Conservation (phyloP, 1,284 basidiomycete genomes). For the Cryptococcus sp. region DNA sequence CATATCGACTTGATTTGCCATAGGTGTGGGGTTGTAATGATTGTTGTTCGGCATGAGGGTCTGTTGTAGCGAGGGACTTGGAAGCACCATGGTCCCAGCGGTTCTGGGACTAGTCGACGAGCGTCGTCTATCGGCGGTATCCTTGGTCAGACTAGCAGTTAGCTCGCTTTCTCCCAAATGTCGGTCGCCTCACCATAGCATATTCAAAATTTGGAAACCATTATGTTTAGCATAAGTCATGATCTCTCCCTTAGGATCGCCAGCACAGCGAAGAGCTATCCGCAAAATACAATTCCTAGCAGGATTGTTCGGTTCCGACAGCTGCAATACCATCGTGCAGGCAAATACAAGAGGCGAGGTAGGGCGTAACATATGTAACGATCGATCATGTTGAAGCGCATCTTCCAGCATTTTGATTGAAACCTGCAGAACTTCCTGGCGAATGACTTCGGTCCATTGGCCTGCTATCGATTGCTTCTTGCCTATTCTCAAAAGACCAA, state of each 20-base stretch:
- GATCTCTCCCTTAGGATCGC: constrained; percentile 5
- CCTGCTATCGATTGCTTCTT: constrained; percentile 1
- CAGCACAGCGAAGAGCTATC: constrained; percentile 5
- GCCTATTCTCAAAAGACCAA: constrained; percentile 7
- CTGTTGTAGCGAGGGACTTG: background rate
- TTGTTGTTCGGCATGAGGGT: background rate
- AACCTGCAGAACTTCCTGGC: constrained; percentile 1
- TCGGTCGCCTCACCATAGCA: constrained; percentile 8
- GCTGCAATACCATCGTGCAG: constrained; percentile 1
- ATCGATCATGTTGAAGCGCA: constrained; percentile 4
- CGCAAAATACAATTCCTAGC: constrained; percentile 7
- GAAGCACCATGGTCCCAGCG: background rate
- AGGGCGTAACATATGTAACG: constrained; percentile 11
- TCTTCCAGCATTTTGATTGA: constrained; percentile 1
- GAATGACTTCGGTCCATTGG: constrained; percentile 5
- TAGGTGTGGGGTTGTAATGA: background rate
- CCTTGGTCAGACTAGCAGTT: background rate
- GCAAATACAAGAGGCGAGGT: constrained; percentile 9
- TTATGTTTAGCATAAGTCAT: constrained; percentile 8
- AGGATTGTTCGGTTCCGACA: background rate
- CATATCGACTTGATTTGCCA: background rate
- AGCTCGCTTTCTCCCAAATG: no score
- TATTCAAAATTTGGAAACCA: constrained; percentile 11
- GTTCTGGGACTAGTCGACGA: constrained; percentile 1
- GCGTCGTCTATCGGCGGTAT: background rate